phyloP scores from a whole-genome alignment of 257 asterid genomes.

The Solanum clarkiae region DNA sequence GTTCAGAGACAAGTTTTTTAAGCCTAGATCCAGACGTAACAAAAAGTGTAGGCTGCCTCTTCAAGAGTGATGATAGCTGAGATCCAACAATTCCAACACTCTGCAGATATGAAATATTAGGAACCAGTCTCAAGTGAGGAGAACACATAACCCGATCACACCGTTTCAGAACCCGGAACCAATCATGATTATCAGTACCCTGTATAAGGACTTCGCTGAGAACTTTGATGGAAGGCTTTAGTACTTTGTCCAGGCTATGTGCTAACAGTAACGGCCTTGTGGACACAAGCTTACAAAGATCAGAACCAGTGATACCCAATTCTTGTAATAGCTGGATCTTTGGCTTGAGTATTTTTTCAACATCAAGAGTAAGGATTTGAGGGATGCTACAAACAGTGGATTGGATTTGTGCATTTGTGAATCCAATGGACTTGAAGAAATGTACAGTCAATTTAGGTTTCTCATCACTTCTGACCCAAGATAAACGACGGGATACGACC shows the following conservation, averaged over 20 bases:
- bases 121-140: not conserved
- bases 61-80: conserved; percentile 8
- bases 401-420: conserved; percentile 10
- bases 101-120: conserved; percentile 14
- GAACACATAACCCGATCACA: not conserved
- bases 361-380: conserved; percentile 2
- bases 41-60: conserved; percentile 15
- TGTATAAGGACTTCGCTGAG: conserved; percentile 2
- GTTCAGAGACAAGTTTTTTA: conserved; percentile 7
- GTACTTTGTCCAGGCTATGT: conserved; percentile 7
- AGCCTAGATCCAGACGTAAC: not conserved
- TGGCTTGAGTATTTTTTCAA: conserved; percentile 22
- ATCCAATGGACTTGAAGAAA: conserved; percentile 3
- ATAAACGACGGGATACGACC: not conserved
- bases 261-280: not conserved
- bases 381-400: not conserved
- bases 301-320: conserved; percentile 15
- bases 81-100: conserved; percentile 20
- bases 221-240: conserved; percentile 10
- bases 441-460: not conserved
- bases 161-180: conserved; percentile 5
- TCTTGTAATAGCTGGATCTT: conserved; percentile 20
- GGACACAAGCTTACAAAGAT: conserved; percentile 11
- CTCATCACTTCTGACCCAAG: not conserved
- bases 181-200: not conserved